Evolutionary conservation across 2,329 filamentous ascomycete genomes (phyloP).

Genomic region (Cytospora piceicola): DNA sequence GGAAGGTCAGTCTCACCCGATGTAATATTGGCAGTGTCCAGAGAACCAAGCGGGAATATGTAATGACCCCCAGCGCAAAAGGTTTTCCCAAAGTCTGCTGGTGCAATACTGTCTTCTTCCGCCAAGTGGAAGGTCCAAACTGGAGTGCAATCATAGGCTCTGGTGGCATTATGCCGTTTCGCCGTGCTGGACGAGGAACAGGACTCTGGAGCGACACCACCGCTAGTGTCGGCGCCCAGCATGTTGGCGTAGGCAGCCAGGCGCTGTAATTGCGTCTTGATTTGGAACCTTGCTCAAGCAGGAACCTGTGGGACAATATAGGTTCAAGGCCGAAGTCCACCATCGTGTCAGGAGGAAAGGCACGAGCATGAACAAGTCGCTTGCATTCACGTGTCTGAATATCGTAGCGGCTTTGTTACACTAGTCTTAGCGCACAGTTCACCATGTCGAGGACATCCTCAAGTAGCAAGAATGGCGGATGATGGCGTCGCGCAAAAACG

Average conservation of each 20-base stretch:
- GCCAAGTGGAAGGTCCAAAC: constrained; percentile 76
- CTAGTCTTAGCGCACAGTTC: too few species aligned
- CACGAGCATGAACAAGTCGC: not conserved
- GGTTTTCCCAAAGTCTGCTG: constrained; percentile 59
- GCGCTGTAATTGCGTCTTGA: constrained; percentile 66
- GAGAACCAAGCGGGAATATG: constrained; percentile 66
- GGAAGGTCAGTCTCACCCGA: constrained; percentile 58
- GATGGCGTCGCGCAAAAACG: not conserved
- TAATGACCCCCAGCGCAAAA: constrained; percentile 67
- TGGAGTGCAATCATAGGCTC: constrained; percentile 68
- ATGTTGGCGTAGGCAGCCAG: constrained; percentile 61
- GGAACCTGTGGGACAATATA: constrained; percentile 58
- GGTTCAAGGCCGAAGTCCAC: constrained; percentile 68
- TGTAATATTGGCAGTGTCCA: constrained; percentile 65
- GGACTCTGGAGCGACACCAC: constrained; percentile 64
- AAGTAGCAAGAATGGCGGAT: not conserved
- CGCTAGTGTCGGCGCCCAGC: constrained; percentile 53
- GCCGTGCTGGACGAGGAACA: constrained; percentile 72
- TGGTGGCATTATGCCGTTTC: constrained; percentile 68
- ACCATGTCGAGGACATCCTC: too few species aligned
- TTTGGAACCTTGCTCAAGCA: constrained; percentile 41
- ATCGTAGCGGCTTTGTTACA: constrained; percentile 36
- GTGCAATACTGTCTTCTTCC: constrained; percentile 65
- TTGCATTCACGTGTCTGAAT: constrained; percentile 65
- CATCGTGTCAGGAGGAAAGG: constrained; percentile 47